Evolutionary conservation across 108 stramenopile genomes (phyloP), one percentile per base, ranked within the genome.

Genomic region (Skeletonema menzelii): DNA sequence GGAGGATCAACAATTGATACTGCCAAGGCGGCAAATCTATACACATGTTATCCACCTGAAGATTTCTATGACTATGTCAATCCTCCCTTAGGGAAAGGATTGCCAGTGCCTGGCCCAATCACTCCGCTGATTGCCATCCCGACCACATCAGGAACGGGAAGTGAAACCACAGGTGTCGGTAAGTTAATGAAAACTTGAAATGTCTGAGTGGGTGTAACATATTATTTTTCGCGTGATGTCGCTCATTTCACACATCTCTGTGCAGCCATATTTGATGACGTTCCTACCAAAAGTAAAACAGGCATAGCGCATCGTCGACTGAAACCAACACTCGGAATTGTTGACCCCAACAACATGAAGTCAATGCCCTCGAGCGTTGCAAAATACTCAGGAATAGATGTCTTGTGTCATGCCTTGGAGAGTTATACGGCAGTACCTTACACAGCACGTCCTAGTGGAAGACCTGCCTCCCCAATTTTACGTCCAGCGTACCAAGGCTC

Each of bases 1-100:
- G 88, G 88, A 15, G 88, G 88, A 32, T 82, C 81, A 8, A 76
- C 77, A 20, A 88, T 88, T 37, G 88, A 88, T 56, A 84, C 88
- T 5, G 88, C 88, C 73, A 88, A 88, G 64, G 84, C 82, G 20
- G 84, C 84, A 56, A 85, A 85, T 57, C 63, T 85, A 8, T 85
- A 85, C 27, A 73, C 82, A 0, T 69, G 66, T 24, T 63, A 70
- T 65, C 73, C 73, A 38, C 71, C 71, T 19, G 64, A 65, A 22
- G 81, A 82, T 35, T 85, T 85, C 56, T 85, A 79, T 58, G 84
- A 82, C 67, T 85, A 85, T 65, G 84, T 85, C 73, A 85, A 85
- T 56, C 81, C 84, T 12, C 84, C 84, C 12, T 37, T 85, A 24
- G 84, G 84, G 20, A 78, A 69, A 38, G 84, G 84, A 12, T 19